Evolutionary conservation across 2,329 filamentous ascomycete genomes (phyloP).

Genomic region (Lomentospora prolificans): DNA sequence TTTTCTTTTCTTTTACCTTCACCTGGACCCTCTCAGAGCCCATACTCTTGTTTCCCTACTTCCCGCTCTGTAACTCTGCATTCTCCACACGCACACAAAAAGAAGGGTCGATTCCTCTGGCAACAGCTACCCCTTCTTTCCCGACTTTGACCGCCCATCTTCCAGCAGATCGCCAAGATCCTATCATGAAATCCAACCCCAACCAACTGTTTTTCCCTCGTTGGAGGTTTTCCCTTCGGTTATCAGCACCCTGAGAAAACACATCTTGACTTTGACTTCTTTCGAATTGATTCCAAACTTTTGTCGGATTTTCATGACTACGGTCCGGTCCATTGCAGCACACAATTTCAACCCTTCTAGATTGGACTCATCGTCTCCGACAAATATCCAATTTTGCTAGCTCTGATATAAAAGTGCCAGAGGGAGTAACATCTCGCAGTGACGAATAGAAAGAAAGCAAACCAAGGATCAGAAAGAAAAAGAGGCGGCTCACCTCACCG

Average conservation of each 20-base stretch:
- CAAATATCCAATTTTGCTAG: background rate
- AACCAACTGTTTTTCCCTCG: conserved; percentile 26
- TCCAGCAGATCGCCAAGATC: conserved; percentile 4
- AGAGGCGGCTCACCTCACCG: background rate
- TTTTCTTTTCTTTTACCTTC: conserved; percentile 7
- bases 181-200: conserved; percentile 30
- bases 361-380: background rate
- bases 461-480: background rate
- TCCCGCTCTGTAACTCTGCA: background rate
- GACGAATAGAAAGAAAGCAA: background rate
- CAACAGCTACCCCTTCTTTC: conserved; percentile 10
- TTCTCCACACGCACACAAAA: background rate
- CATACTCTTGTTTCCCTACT: conserved; percentile 6
- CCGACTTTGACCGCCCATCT: background rate
- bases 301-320: background rate
- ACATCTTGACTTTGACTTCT: background rate
- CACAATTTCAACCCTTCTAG: background rate
- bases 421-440: background rate
- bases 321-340: background rate
- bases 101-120: conserved; percentile 1
- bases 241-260: conserved; percentile 23
- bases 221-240: conserved; percentile 30
- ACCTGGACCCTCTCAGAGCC: conserved; percentile 1
- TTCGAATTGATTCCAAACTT: background rate
- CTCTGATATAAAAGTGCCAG: background rate